A percentile compares a stretch with the other conserved stretches of the same genome.
These are phyloP conservation scores for Tetracladium marchalianum DNA, from an alignment of 495 filamentous ascomycete species.

Conservation along the genomic window DNA sequence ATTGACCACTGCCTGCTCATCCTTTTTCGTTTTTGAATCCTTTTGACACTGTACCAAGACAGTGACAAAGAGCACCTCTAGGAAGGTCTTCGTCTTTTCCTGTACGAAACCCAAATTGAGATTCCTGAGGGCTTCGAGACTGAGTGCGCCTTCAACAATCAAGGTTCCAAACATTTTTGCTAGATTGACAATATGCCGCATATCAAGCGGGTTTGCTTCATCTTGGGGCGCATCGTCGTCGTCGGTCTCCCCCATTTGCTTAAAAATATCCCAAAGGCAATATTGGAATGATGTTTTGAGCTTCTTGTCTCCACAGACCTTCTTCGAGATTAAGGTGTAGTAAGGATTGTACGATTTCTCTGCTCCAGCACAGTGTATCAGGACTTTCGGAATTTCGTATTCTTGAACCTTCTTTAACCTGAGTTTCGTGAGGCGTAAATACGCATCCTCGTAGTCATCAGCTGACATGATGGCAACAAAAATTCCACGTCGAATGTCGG, in stretches of 20 bases:
- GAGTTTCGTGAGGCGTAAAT: conserved; percentile 67
- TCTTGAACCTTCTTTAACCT: conserved; percentile 78
- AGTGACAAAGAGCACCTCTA: conserved; percentile 71
- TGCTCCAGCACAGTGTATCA: conserved; percentile 77
- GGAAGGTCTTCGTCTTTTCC: conserved; percentile 61
- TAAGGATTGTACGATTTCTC: conserved; percentile 87
- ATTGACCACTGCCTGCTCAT: conserved; percentile 47
- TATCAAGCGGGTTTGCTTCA: conserved; percentile 42
- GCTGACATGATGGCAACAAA: conserved; percentile 89
- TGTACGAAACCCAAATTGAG: conserved; percentile 74
- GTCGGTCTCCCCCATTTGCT: conserved; percentile 65
- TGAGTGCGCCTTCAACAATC: conserved; percentile 54
- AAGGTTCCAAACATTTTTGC: conserved; percentile 75
- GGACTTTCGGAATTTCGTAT: conserved; percentile 75
- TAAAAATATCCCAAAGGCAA: conserved; percentile 79
- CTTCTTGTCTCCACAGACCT: conserved; percentile 59
- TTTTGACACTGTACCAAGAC: conserved; percentile 50
- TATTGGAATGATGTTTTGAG: conserved; percentile 78
- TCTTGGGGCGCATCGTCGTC: conserved; percentile 39
- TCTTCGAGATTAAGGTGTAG: conserved; percentile 75
- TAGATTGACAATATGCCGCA: conserved; percentile 75
- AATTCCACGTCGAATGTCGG: conserved; percentile 82
- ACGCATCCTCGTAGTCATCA: conserved; percentile 73
- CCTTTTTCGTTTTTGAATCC: conserved; percentile 21
- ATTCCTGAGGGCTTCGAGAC: conserved; percentile 56